Percentiles rank a stretch among this genome's conserved stretches.
Conservation (phyloP, 2,329 filamentous ascomycete species). For the Furcasterigmium furcatum region DNA sequence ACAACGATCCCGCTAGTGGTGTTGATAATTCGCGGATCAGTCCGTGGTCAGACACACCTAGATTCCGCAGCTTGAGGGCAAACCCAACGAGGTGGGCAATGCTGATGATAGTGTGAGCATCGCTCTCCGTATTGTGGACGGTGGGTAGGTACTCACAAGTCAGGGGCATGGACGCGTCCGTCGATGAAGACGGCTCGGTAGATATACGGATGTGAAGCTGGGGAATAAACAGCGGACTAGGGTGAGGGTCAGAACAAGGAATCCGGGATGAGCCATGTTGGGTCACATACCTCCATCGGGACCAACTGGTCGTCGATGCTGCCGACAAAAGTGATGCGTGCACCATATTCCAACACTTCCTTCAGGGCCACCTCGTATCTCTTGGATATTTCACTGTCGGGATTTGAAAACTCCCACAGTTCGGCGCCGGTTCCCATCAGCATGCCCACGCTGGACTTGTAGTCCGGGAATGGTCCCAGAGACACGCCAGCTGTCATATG, state of each 20-base stretch:
- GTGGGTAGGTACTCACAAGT: conserved; percentile 65
- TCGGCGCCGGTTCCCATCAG: conserved; percentile 90
- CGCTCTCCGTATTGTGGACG: background rate
- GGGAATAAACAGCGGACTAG: conserved; percentile 82
- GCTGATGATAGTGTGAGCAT: conserved; percentile 24
- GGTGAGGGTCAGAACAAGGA: conserved; percentile 14
- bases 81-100: conserved; percentile 92
- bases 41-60: conserved; percentile 89
- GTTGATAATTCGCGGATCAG: conserved; percentile 86
- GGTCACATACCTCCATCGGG: conserved; percentile 70
- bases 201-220: conserved; percentile 85
- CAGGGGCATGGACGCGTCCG: conserved; percentile 83
- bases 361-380: conserved; percentile 76
- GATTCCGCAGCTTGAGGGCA: conserved; percentile 87
- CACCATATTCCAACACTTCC: conserved; percentile 72
- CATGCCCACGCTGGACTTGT: conserved; percentile 80
- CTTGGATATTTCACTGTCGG: conserved; percentile 76
- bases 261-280: background rate
- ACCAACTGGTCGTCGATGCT: conserved; percentile 98
- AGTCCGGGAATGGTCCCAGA: conserved; percentile 87
- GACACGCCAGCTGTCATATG: conserved; percentile 74
- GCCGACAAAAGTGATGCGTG: conserved; percentile 81
- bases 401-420: conserved; percentile 87
- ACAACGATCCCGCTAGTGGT: conserved; percentile 86
- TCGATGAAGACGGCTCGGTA: conserved; percentile 96